phyloP scores from a whole-genome alignment of 1,284 basidiomycete genomes.

The Omphalotus olearius region DNA sequence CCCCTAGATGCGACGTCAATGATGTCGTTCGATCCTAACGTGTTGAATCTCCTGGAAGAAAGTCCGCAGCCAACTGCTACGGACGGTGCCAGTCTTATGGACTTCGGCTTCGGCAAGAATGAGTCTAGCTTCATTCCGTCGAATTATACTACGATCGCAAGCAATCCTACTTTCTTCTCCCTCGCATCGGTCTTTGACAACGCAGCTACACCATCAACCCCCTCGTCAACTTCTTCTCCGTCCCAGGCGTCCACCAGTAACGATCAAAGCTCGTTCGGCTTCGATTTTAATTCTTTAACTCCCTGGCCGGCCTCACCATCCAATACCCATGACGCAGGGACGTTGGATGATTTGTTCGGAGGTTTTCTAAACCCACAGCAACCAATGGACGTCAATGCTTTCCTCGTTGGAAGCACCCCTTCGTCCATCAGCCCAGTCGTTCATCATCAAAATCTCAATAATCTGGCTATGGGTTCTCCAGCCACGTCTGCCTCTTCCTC shows the following conservation, averaged over 20 bases:
- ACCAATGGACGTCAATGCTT: constrained; percentile 40
- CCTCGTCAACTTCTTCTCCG: constrained; percentile 14
- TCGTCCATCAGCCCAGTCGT: constrained; percentile 51
- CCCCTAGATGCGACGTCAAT: constrained; percentile 62
- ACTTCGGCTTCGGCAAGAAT: constrained; percentile 49
- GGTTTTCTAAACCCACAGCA: constrained; percentile 36
- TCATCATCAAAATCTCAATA: constrained; percentile 34
- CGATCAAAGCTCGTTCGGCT: constrained; percentile 30
- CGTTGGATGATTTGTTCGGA: constrained; percentile 61
- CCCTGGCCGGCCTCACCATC: constrained; percentile 32
- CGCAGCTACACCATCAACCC: constrained; percentile 25
- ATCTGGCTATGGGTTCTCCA: constrained; percentile 24
- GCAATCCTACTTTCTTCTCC: constrained; percentile 78
- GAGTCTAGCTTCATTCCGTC: constrained; percentile 9
- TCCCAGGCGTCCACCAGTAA: constrained; percentile 20
- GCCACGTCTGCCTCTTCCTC: constrained; percentile 28
- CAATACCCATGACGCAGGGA: constrained; percentile 30
- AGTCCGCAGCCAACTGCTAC: constrained; percentile 44
- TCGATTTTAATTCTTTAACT: constrained; percentile 35
- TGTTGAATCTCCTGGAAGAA: constrained; percentile 61
- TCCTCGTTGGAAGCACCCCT: constrained; percentile 32
- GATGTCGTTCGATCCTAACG: constrained; percentile 60
- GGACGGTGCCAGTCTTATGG: constrained; percentile 57
- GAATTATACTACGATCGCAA: constrained; percentile 68
- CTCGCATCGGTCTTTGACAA: constrained; percentile 60